These are phyloP conservation scores for Verticillium dahliae DNA, from an alignment of 2,329 filamentous ascomycete genomes.

Conservation along the genomic window DNA sequence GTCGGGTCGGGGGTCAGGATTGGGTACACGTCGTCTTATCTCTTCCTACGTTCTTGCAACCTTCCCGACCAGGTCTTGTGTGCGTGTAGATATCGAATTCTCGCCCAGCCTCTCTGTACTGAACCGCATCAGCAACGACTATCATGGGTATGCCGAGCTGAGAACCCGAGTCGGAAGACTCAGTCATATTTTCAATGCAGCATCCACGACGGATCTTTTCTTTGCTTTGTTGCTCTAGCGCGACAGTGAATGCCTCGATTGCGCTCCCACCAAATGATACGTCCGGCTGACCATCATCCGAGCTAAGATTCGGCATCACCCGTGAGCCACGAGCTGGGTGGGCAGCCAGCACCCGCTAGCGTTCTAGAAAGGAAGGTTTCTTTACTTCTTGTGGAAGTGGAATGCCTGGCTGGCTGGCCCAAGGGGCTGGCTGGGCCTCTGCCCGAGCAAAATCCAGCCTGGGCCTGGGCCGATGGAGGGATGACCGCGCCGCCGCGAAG, in stretches of 20 bases:
- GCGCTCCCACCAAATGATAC: background rate
- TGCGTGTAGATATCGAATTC: background rate
- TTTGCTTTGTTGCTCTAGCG: background rate
- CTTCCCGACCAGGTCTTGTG: background rate
- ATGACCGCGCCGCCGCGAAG: background rate
- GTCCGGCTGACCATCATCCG: background rate
- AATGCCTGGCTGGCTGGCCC: background rate
- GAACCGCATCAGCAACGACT: background rate
- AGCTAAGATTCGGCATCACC: background rate
- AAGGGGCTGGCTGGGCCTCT: background rate
- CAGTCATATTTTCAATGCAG: background rate
- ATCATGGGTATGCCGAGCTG: background rate
- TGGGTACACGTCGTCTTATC: background rate
- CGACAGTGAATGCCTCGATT: background rate
- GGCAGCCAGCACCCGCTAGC: background rate
- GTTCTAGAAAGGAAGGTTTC: background rate
- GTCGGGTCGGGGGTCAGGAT: background rate
- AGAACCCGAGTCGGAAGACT: background rate
- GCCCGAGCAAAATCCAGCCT: background rate
- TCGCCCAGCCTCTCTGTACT: background rate
- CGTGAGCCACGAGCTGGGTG: background rate
- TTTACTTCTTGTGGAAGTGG: background rate
- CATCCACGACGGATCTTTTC: background rate
- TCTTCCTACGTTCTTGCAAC: background rate
- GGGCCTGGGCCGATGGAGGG: background rate